Evolutionary conservation across 2,329 filamentous ascomycete species (phyloP).

Genomic region (Penicillium crustosum): DNA sequence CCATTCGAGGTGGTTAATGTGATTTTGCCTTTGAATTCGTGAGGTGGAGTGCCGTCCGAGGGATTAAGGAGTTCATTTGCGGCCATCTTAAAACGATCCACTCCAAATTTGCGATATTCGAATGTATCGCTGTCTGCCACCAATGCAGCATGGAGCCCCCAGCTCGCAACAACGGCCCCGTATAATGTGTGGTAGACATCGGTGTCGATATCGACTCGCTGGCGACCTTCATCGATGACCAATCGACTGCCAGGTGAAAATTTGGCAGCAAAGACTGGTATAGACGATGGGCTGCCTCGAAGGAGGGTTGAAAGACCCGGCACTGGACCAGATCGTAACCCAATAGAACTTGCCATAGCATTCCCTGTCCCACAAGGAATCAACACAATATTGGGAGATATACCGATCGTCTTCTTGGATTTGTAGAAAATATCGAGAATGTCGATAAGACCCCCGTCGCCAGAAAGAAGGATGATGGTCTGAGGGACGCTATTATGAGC

Average conservation of each 20-base stretch:
- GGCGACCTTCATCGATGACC: conserved; percentile 47
- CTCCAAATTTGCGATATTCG: conserved; percentile 74
- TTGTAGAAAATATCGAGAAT: conserved; percentile 66
- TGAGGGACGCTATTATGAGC: conserved; percentile 53
- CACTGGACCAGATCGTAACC: conserved; percentile 29
- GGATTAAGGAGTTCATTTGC: conserved; percentile 71
- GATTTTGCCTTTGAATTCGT: conserved; percentile 58
- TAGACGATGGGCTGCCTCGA: conserved; percentile 51
- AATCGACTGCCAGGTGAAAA: conserved; percentile 60
- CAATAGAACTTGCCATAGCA: conserved; percentile 45
- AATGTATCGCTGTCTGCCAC: conserved; percentile 89
- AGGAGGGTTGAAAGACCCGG: conserved; percentile 60
- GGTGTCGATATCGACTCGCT: conserved; percentile 34
- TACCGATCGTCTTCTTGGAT: conserved; percentile 24
- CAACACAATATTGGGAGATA: conserved; percentile 57
- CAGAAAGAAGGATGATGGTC: conserved; percentile 75
- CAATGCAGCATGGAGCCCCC: conserved; percentile 84
- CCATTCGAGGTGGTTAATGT: conserved; percentile 39
- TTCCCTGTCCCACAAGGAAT: conserved; percentile 55
- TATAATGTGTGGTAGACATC: conserved; percentile 46
- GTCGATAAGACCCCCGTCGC: conserved; percentile 84
- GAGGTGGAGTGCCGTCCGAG: conserved; percentile 52
- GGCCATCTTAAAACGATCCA: conserved; percentile 79
- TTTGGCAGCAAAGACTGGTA: conserved; percentile 63
- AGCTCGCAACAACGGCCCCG: conserved; percentile 83